Evolutionary conservation across 164 flowering plant species (phyloP).

Genomic region (Hamamelis virginiana): DNA sequence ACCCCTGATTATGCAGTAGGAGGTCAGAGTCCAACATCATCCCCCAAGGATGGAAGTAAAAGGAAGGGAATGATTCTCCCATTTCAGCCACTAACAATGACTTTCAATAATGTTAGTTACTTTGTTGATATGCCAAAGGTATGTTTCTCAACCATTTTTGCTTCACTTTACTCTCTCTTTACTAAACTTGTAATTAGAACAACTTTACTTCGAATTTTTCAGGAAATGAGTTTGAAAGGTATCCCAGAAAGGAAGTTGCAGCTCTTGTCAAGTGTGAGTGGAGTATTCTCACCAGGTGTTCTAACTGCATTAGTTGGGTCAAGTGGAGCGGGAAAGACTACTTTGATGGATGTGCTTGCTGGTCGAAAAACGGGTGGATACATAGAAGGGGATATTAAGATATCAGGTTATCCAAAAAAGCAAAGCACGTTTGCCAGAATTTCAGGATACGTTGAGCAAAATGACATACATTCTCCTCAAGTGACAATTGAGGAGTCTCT

Average conservation of each 20-base stretch:
- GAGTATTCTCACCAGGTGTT: constrained; percentile 91
- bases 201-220: background rate
- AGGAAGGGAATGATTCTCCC: constrained; percentile 91
- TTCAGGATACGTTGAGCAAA: constrained; percentile 94
- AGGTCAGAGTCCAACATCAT: constrained; percentile 8
- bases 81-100: constrained; percentile 77
- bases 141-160: background rate
- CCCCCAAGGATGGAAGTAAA: constrained; percentile 19
- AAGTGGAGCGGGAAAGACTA: constrained; percentile 97
- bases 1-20: constrained; percentile 28
- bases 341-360: constrained; percentile 96
- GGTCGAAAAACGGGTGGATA: constrained; percentile 98
- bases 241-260: constrained; percentile 67
- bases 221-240: constrained; percentile 77
- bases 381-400: constrained; percentile 87
- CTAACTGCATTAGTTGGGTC: constrained; percentile 96
- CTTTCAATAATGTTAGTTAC: constrained; percentile 82
- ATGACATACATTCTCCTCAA: constrained; percentile 94
- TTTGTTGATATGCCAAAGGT: constrained; percentile 95
- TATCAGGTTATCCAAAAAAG: constrained; percentile 85
- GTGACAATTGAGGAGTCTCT: constrained; percentile 87
- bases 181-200: background rate
- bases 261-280: constrained; percentile 75
- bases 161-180: constrained; percentile 3
- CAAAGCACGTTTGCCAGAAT: constrained; percentile 94